These are phyloP conservation scores for Dendrocalamus latiflorus DNA, from an alignment of 202 grass and related monocot species.

Conservation along the genomic window DNA sequence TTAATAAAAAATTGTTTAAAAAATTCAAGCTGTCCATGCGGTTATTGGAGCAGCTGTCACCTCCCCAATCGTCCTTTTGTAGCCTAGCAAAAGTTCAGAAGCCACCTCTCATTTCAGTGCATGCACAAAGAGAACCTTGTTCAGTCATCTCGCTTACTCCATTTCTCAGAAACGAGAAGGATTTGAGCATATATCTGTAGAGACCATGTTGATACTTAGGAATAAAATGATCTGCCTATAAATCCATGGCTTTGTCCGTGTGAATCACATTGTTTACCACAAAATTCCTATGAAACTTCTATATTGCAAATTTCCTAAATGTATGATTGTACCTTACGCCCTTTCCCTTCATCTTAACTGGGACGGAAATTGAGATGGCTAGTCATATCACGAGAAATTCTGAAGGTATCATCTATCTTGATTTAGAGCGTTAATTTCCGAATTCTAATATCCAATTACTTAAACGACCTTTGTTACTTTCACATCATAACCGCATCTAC, in stretches of 20 bases:
- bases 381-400: not conserved
- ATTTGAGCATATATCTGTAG: not conserved
- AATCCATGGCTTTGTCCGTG: not conserved
- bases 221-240: not conserved
- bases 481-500: not conserved
- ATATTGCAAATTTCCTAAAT: not conserved
- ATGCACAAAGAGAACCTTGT: not conserved
- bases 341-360: not conserved
- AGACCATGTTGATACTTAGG: not conserved
- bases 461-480: not conserved
- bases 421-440: not conserved
- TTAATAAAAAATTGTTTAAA: no score
- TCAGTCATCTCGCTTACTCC: not conserved
- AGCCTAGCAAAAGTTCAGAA: not conserved
- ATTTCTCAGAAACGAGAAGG: not conserved
- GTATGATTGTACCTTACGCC: not conserved
- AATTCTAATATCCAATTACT: not conserved
- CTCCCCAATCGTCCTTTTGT: slow-evolving; percentile 10
- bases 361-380: not conserved
- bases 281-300: not conserved
- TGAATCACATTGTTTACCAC: not conserved
- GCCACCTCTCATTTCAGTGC: not conserved
- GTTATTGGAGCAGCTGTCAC: slow-evolving; percentile 50
- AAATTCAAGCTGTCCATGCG: not conserved
- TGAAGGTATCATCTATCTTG: not conserved